phyloP scores from a whole-genome alignment of 176 grass and related monocot genomes.

The Luzula sylvatica region DNA sequence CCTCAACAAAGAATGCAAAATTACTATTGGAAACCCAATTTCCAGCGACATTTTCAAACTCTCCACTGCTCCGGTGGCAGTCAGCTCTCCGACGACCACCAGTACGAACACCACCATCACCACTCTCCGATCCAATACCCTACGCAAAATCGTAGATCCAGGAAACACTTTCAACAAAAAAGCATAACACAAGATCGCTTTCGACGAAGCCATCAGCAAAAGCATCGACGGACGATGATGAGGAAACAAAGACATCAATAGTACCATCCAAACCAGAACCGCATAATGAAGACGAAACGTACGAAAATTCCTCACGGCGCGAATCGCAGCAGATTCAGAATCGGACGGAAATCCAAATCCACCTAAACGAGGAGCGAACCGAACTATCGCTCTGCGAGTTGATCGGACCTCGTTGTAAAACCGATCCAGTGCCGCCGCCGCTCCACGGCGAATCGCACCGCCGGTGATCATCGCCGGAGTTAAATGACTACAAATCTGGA shows the following conservation, averaged over 20 bases:
- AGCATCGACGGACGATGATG: conserved; percentile 51
- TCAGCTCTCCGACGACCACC: conserved; percentile 53
- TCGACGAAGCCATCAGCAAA: conserved; percentile 79
- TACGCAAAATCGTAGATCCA: conserved; percentile 40
- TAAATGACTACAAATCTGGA: no score
- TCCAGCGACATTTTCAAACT: conserved; percentile 39
- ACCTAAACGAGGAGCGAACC: conserved; percentile 48
- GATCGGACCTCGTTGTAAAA: conserved; percentile 33
- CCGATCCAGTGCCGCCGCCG: conserved; percentile 28
- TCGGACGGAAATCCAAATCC: conserved; percentile 44
- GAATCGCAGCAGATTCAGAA: conserved; percentile 65
- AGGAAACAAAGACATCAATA: conserved; percentile 48
- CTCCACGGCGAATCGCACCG: conserved; percentile 50
- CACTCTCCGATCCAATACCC: conserved; percentile 57
- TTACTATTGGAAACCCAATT: conserved; percentile 35
- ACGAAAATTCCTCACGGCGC: conserved; percentile 56
- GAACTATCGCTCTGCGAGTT: conserved; percentile 36
- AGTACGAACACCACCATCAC: conserved; percentile 35
- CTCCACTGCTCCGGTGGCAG: conserved; percentile 36
- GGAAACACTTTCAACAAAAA: conserved; percentile 58
- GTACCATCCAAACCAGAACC: conserved; percentile 50
- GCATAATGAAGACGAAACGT: conserved; percentile 74
- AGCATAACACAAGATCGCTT: conserved; percentile 61
- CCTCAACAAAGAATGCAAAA: conserved; percentile 63
- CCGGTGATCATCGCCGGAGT: conserved; percentile 24